Evolutionary conservation across 768 basidiomycete species (phyloP).

Genomic region (Lentinula aciculospora): DNA sequence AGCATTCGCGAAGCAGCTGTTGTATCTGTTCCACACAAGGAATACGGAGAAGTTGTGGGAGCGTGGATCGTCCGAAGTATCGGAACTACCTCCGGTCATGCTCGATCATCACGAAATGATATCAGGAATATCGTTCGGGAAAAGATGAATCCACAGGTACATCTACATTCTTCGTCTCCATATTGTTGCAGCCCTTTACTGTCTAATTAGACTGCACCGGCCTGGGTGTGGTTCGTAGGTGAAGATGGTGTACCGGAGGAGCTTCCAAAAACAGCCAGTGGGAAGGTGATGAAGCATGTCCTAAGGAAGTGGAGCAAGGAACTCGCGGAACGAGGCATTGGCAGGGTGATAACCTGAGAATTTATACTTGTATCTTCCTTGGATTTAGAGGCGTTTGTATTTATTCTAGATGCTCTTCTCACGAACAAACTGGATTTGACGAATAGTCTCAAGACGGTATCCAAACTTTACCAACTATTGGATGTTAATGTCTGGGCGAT

Average conservation of each 20-base stretch:
- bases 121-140: slow-evolving; percentile 48
- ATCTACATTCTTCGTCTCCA: slow-evolving; percentile 8
- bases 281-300: slow-evolving; percentile 82
- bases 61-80: slow-evolving; percentile 64
- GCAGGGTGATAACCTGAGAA: background rate
- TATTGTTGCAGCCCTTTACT: slow-evolving; percentile 6
- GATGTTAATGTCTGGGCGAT: background rate
- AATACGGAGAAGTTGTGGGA: slow-evolving; percentile 77
- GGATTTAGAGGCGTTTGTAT: background rate
- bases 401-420: background rate
- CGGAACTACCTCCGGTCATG: slow-evolving; percentile 19
- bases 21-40: slow-evolving; percentile 61
- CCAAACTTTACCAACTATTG: background rate
- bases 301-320: slow-evolving; percentile 64
- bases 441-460: background rate
- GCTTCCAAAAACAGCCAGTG: slow-evolving; percentile 81
- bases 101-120: slow-evolving; percentile 38
- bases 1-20: slow-evolving; percentile 68
- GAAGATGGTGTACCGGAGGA: slow-evolving; percentile 55
- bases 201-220: slow-evolving; percentile 59
- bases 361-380: background rate
- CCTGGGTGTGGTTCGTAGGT: slow-evolving; percentile 80
- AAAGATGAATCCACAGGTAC: slow-evolving; percentile 77
- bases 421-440: background rate
- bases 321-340: slow-evolving; percentile 32